Evolutionary conservation across 1,284 basidiomycete species (phyloP), one percentile per base, ranked within the genome.

Genomic region (Ustilago vetiveriae): DNA sequence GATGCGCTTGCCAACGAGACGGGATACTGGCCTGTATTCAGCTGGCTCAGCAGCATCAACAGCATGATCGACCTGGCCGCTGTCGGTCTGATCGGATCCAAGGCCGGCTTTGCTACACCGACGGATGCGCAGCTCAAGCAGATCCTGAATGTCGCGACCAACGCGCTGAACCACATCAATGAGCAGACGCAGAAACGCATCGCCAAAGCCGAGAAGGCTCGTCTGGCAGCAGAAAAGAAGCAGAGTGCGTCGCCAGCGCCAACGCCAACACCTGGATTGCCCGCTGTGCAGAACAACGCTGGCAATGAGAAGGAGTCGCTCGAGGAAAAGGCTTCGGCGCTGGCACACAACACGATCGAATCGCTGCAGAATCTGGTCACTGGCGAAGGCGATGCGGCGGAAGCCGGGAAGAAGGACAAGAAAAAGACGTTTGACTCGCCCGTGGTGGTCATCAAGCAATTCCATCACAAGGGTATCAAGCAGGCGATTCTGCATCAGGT

Each of bases 71-170:
- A 98, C 79, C 86, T 98, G n/a, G 94, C 92, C 0, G 90, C 90
- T 51, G 88, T 94, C 32, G 94, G 94, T 7, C 80, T 98, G 21
- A 97, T 97, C 72, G 95, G 95, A 1, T 93, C 95, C 80, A 98
- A 98, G 85, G 94, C 92, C 27, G 94, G 95, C 14, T 86, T 98
- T 70, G 90, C 89, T 42, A 90, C 87, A 10, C 90, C 93, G 0
- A 85, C 93, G n/a, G 86, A 89, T 30, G 90, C 92, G 36, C 93
- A 98, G 82, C 84, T 97, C 33, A 90, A 90, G 70, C 87, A 81
- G 64, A 88, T 98, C 35, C 86, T 98, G n/a, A 88, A 89, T 50
- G 88, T 93, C 9, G 90, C 91, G 14, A 88, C 88, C 4, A 85
- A 84, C 6, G 91, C 90, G 0, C 86, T 98, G 14, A 88, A 88